A percentile compares a stretch with the other conserved stretches of the same genome.
Conservation (phyloP, 1,284 basidiomycete species). For the Cryptococcus sp. region DNA sequence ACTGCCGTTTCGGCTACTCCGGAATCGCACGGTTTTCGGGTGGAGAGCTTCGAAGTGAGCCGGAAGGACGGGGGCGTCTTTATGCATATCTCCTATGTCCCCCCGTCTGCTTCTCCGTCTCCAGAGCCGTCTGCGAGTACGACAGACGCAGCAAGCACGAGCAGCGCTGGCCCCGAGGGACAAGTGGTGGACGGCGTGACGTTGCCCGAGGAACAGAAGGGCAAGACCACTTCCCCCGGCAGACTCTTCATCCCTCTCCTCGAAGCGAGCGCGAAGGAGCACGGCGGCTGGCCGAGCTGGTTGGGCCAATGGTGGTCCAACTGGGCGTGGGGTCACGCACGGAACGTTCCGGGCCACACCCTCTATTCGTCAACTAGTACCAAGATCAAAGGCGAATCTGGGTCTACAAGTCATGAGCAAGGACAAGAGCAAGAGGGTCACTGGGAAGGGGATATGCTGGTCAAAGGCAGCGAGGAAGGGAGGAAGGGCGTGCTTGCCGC, state of each 20-base stretch:
- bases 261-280: slow-evolving; percentile 36
- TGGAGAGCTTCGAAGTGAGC: slow-evolving; percentile 51
- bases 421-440: slow-evolving; percentile 12
- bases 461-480: slow-evolving; percentile 30
- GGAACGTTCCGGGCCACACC: slow-evolving; percentile 31
- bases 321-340: slow-evolving; percentile 8
- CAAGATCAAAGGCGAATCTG: slow-evolving; percentile 33
- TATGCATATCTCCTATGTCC: slow-evolving; percentile 70
- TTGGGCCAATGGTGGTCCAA: slow-evolving; percentile 46
- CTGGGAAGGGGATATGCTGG: slow-evolving; percentile 20
- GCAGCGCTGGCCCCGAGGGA: neutral
- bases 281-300: slow-evolving; percentile 52
- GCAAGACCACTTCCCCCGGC: slow-evolving; percentile 32
- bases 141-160: neutral
- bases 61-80: slow-evolving; percentile 67
- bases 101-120: slow-evolving; percentile 38
- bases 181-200: slow-evolving; percentile 10
- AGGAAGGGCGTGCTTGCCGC: slow-evolving; percentile 32
- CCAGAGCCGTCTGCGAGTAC: neutral
- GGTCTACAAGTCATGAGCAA: slow-evolving; percentile 4
- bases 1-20: slow-evolving; percentile 27
- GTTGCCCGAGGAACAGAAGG: slow-evolving; percentile 25
- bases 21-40: slow-evolving; percentile 38
- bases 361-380: slow-evolving; percentile 20
- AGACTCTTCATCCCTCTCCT: slow-evolving; percentile 46